These are phyloP conservation scores for Calvatia gigantea DNA, from an alignment of 768 basidiomycete species.

Conservation along the genomic window DNA sequence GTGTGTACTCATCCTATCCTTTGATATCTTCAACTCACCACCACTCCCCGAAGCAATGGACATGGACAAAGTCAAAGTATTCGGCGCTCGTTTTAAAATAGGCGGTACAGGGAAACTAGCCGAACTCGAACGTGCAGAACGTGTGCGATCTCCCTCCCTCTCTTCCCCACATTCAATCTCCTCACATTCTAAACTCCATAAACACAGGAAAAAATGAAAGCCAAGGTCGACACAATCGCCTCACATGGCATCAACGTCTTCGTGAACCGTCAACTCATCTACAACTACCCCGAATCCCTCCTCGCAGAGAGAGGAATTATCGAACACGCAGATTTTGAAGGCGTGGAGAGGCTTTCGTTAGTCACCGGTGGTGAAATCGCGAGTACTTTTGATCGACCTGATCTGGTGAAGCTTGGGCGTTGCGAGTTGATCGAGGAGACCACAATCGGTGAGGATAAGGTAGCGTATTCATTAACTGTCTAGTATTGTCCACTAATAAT, in stretches of 20 bases:
- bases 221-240: conserved; percentile 93
- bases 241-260: conserved; percentile 95
- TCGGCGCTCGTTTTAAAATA: conserved; percentile 94
- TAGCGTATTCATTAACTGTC: conserved; percentile 31
- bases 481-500: not conserved
- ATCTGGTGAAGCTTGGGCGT: conserved; percentile 86
- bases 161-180: not conserved
- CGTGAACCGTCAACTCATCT: conserved; percentile 97
- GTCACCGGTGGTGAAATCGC: conserved; percentile 99
- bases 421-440: conserved; percentile 98
- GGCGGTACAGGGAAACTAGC: conserved; percentile 96
- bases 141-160: conserved; percentile 38
- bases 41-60: conserved; percentile 76
- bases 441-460: conserved; percentile 99
- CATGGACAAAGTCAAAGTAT: conserved; percentile 99
- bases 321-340: conserved; percentile 99
- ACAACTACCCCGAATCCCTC: conserved; percentile 97
- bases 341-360: conserved; percentile 93
- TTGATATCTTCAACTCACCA: not conserved
- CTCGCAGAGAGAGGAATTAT: conserved; percentile 94
- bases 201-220: conserved; percentile 97
- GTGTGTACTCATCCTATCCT: conserved; percentile 42
- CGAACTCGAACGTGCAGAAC: conserved; percentile 95
- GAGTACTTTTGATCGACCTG: conserved; percentile 90
- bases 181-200: not conserved